These are phyloP conservation scores for Fusarium subglutinans DNA, from an alignment of 2,329 filamentous ascomycete species.

Conservation along the genomic window DNA sequence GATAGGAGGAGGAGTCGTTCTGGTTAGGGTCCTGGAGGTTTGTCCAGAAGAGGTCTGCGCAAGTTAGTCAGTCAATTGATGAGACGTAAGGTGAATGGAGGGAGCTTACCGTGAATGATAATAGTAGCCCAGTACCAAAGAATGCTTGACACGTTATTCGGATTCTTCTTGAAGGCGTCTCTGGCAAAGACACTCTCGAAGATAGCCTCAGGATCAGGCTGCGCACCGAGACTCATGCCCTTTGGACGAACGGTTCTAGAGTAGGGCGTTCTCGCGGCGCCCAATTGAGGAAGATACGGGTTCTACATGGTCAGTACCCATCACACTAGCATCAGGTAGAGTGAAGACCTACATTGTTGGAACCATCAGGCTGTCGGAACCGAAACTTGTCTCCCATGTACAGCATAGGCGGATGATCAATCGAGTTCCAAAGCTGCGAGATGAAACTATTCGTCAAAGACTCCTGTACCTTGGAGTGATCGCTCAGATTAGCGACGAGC, in stretches of 20 bases:
- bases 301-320: constrained; percentile 56
- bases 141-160: constrained; percentile 77
- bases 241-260: constrained; percentile 70
- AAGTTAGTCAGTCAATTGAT: not conserved
- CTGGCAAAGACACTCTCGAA: constrained; percentile 70
- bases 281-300: constrained; percentile 70
- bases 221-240: constrained; percentile 66
- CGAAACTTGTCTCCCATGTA: constrained; percentile 70
- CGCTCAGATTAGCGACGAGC: constrained; percentile 72
- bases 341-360: constrained; percentile 62
- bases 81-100: accelerated
- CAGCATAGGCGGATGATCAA: constrained; percentile 77
- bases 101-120: constrained; percentile 70
- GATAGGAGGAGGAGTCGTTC: constrained; percentile 75
- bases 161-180: constrained; percentile 64
- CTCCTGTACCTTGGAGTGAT: constrained; percentile 67
- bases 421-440: constrained; percentile 73
- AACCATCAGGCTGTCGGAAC: constrained; percentile 76
- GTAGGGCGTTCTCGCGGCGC: constrained; percentile 74
- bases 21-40: constrained; percentile 67
- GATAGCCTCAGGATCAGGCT: constrained; percentile 72
- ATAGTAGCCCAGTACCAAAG: constrained; percentile 79
- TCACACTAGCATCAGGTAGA: too few species aligned
- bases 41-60: constrained; percentile 73
- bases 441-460: constrained; percentile 75